Evolutionary conservation across 306 rosid genomes (phyloP), one percentile per base, ranked within the genome.

Genomic region (Gynostemma pentaphyllum): DNA sequence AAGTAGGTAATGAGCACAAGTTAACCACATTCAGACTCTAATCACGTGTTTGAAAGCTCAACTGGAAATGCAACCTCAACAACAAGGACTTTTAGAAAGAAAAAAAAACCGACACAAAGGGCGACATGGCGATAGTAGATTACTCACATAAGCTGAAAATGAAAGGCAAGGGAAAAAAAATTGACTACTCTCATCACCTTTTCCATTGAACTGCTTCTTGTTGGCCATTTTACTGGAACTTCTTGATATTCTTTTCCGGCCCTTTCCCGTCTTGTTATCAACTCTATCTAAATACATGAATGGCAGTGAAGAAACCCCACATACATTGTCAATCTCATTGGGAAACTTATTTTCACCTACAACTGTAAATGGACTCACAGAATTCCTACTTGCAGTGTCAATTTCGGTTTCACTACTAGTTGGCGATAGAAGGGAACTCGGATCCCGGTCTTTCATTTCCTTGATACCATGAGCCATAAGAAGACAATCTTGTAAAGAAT

Each of bases 401-500:
- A 78, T 75, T 47, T 45, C 83, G 83, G 72, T 75, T 48, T 89
- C 89, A 77, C 80, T 84, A 36, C 81, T 75, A 29, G 34, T 29
- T 39, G 69, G 68, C 2, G 76, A 71, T 61, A 85, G 74, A 70
- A 19, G 70, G 65, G 79, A 71, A 45, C 70, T 57, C 54, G 76
- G 71, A 62, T 70, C 73, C 57, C 51, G 75, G 29, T 85, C 82
- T 72, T 81, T 78, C 67, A 75, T 66, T 72, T 84, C 85, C 50
- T 66, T 79, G 73, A 71, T 80, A 16, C 80, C 74, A 56, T 85
- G 39, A 12, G 22, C 84, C 82, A 79, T 63, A 40, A 83, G 80
- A 40, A 83, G 80, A 62, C 85, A 83, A 80, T 89, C 78, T 67
- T 85, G 85, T 45, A 81, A 72, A 27, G 86, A 85, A 74, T 42